These are phyloP conservation scores for Diaporthe citriasiana DNA, from an alignment of 2,329 filamentous ascomycete genomes.

Conservation along the genomic window DNA sequence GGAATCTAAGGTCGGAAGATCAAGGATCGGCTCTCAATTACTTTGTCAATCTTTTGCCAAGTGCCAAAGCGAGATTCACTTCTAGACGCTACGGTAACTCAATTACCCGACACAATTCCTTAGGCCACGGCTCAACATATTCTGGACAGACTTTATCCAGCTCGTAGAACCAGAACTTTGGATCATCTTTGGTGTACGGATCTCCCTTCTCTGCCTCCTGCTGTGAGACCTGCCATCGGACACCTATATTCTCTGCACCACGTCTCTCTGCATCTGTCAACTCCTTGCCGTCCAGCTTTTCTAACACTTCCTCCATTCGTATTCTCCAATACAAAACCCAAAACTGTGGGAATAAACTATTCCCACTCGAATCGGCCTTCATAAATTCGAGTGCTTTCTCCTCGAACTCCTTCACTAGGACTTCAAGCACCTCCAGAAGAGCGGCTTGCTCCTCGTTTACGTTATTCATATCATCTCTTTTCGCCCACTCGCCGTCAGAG, in stretches of 20 bases:
- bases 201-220: neutral
- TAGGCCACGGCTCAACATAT: neutral
- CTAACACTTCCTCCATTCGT: neutral
- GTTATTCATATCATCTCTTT: neutral
- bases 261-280: neutral
- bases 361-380: no score
- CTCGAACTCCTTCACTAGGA: neutral
- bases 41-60: no score
- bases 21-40: no score
- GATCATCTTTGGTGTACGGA: neutral
- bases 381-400: neutral
- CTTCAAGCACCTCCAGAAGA: neutral
- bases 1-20: no score
- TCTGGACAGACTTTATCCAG: neutral
- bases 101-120: neutral
- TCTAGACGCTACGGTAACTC: neutral
- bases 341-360: neutral
- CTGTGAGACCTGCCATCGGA: neutral
- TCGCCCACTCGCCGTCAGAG: neutral
- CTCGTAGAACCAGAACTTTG: neutral
- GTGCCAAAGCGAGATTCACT: no score
- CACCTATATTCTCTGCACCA: neutral
- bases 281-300: neutral
- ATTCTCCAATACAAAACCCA: neutral
- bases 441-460: neutral